phyloP scores from a whole-genome alignment of 345 rosid species.

The Euphorbia lathyris region DNA sequence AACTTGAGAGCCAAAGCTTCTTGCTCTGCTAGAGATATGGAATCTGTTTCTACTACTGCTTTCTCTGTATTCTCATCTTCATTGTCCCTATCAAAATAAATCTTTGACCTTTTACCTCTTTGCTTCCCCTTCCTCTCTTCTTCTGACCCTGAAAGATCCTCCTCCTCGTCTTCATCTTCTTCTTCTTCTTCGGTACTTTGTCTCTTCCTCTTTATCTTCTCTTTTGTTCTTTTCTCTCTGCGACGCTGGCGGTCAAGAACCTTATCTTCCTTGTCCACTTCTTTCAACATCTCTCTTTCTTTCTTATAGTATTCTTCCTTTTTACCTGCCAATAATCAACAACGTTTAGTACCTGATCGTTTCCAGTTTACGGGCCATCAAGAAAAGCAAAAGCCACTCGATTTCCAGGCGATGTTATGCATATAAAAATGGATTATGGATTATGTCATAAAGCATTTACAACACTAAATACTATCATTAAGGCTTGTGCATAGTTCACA shows the following conservation, averaged over 20 bases:
- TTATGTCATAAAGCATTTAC: background rate
- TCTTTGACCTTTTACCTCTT: constrained; percentile 51
- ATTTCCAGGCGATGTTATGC: too few relatives aligned
- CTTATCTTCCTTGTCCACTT: constrained; percentile 77
- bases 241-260: constrained; percentile 60
- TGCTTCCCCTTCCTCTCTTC: constrained; percentile 31
- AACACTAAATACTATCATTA: background rate
- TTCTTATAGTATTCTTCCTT: constrained; percentile 57
- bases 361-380: background rate
- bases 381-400: background rate
- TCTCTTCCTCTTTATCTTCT: constrained; percentile 70
- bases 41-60: constrained; percentile 31
- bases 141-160: constrained; percentile 47
- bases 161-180: constrained; percentile 37
- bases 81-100: constrained; percentile 39
- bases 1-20: constrained; percentile 82
- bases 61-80: constrained; percentile 25
- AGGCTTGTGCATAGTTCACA: too few relatives aligned
- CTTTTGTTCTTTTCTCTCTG: constrained; percentile 61
- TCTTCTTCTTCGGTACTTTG: constrained; percentile 41
- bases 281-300: constrained; percentile 71
- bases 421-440: too few relatives aligned
- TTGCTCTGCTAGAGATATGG: constrained; percentile 66
- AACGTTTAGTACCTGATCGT: background rate
- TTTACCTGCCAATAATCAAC: constrained; percentile 39